A percentile compares a stretch with the other conserved stretches of the same genome.
Evolutionary conservation across 805 yeast species (phyloP).

Genomic region (Starmerella cellae): DNA sequence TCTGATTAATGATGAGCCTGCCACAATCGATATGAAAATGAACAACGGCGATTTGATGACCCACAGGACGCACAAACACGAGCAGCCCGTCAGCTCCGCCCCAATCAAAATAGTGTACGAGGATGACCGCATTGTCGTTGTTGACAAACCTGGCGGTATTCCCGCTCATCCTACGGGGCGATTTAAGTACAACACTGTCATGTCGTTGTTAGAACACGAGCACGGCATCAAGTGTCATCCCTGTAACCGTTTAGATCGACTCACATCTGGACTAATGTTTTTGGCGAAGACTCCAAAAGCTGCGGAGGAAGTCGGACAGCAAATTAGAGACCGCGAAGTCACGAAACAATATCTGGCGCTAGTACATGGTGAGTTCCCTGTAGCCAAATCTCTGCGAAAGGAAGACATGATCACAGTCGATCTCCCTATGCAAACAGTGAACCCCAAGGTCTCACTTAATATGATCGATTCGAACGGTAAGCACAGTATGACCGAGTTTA

Average conservation of each 20-base stretch:
- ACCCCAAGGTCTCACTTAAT: constrained; percentile 61
- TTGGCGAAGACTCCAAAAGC: constrained; percentile 69
- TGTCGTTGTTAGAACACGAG: constrained; percentile 64
- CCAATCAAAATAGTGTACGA: constrained; percentile 57
- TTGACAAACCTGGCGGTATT: constrained; percentile 88
- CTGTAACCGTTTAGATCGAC: constrained; percentile 76
- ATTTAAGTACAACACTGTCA: constrained; percentile 66
- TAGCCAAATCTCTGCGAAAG: constrained; percentile 1
- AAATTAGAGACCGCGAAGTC: constrained; percentile 56
- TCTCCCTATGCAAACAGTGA: constrained; percentile 52
- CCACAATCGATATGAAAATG: constrained; percentile 50
- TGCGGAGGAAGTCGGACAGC: constrained; percentile 63
- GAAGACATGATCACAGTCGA: constrained; percentile 41
- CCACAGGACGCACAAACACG: constrained; percentile 77
- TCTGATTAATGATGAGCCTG: constrained; percentile 51
- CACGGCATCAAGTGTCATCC: constrained; percentile 57
- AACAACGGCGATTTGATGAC: constrained; percentile 71
- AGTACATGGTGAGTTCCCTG: constrained; percentile 77
- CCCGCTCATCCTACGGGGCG: constrained; percentile 93
- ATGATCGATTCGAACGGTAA: constrained; percentile 38
- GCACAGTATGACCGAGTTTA: constrained; percentile 61
- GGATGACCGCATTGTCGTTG: constrained; percentile 61
- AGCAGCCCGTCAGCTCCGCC: constrained; percentile 59
- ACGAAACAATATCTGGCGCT: constrained; percentile 74
- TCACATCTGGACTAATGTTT: constrained; percentile 90